Evolutionary conservation across 1,284 basidiomycete species (phyloP), one percentile per base, ranked within the genome.

Genomic region (Cryptococcus amylolentus): DNA sequence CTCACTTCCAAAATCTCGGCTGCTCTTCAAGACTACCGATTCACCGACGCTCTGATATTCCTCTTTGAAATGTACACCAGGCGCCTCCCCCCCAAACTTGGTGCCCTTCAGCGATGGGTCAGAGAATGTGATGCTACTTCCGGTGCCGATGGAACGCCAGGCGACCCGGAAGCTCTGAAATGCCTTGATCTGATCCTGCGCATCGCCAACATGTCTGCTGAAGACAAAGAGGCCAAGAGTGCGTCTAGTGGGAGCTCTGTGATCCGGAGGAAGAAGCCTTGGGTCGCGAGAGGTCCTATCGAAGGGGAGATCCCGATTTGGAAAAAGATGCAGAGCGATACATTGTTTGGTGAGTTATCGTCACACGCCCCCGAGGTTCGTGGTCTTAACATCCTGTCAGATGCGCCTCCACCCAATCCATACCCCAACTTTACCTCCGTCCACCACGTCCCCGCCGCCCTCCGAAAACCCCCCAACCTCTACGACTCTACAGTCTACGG

Each of bases 31-130:
- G 78, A 80, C 58, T 78, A 80, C 50, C 69, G 71, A 9, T 73
- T 75, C 61, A 69, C 67, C 18, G 76, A 82, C 58, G 82, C 82
- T 5, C 78, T 83, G 23, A 79, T 84, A 23, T 71, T 81, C 20
- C 73, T 84, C n/a, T 79, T 80, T 49, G 82, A 83, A 64, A 81
- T 83, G 77, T 79, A 79, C 52, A 78, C 81, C 40, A 79, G 81
- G 9, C 69, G 75, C 9, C 73, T 81, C 13, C 69, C 79, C 5
- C 81, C 82, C 12, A 83, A 83, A 62, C 79, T 84, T n/a, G 83
- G 83, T 10, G 79, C 82, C 3, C 70, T 84, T 8, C 82, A 84
- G 63, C 76, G 82, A 23, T 83, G 83, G 82, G 82, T 83, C 10
- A 70, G 83, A 28, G 83, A 84, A 62, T 83, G 81, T 64, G 83